Evolutionary conservation across 352 stramenopile genomes (phyloP), one percentile per base, ranked within the genome.

Genomic region (Elongisporangium prolatum): DNA sequence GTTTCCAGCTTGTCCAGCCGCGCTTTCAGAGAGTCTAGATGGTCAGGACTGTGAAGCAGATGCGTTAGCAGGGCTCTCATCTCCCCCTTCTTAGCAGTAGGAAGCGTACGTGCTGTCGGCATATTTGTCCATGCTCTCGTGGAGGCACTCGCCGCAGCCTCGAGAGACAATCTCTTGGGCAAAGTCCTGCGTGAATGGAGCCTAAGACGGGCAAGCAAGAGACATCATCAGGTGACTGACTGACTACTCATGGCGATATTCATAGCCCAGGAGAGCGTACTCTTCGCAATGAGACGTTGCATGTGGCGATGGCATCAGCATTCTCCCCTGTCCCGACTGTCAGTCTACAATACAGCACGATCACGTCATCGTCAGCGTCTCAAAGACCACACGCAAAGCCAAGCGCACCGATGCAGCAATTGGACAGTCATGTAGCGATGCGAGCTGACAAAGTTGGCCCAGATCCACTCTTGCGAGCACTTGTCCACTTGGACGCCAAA

Each of bases 401-500:
- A 16, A 34, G 48, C 76, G 51, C 50, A 90, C 82, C 77, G 67
- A 54, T 77, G 80, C 52, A 92, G 56, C 24, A 89, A 54, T 37
- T 79, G 55, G 21, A 92, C 58, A 11, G 67, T 84, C 72, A 92
- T 75, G 48, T 79, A 79, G 22, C 70, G 80, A 63, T 88, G 74
- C 2, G 82, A 69, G 9, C 80, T 87, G 34, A 89, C 74, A 48
- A 89, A 68, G 51, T 88, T 92, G 11, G 72, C 64, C 62, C 66
- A 85, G 7, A 93, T 48, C 77, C 79, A 93, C 40, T 85, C 77
- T 11, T 90, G 63, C 3, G 84, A 74, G 55, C 57, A 77, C 57
- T 92, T 72, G 54, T 92, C 80, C 17, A 94, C 76, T 59, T 89
- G 75, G 1, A 92, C 70, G 1, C 85, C 85, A 54, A 92, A 92